Evolutionary conservation across 345 rosid species (phyloP), one percentile per base, ranked within the genome.

Genomic region (Hibiscus tridactylites): DNA sequence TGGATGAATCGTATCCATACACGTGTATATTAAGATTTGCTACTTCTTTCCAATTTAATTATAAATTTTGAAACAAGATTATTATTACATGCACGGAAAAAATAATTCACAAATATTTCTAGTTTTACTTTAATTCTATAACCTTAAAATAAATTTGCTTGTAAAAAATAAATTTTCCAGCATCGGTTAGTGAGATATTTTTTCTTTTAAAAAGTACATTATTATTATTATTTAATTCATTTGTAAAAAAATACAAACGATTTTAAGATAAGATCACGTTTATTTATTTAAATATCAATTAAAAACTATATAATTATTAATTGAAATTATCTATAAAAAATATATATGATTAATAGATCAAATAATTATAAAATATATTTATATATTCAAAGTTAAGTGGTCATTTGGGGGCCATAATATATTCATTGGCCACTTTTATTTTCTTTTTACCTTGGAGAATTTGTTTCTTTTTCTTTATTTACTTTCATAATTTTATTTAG

Each of bases 351-450:
- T 39, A 39, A 4, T 70, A 17, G 75, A 75, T 79, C 10, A 75
- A 21, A 37, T 6, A 5, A 37, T 37, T 37, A 37, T 37, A 31
- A 31, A 31, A 31, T 35, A 35, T 35, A 35, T 35, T 35, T 35
- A 35, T 35, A 35, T 35, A 35, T 3, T 31, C 35, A 31, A 31
- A 56, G 76, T 76, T 84, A 24, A 66, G 39, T 46, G 37, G 37
- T 47, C 24, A n/a, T 74, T 76, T 63, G n/a, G 7, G 69, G 76
- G 81, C 26, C 11, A 53, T 17, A 73, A 74, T 80, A 73, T 17
- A 58, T 75, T 72, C 68, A 28, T 54, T 54, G 17, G n/a, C 56
- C 5, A 21, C 37, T 6, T 47, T 54, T 5, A 0, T 56, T 54
- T 57, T 9, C 1, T 47, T 46, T 21, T 5, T 53, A 53, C 69